phyloP scores from a whole-genome alignment of 257 asterid species.

The Oldenlandia corymbosa region DNA sequence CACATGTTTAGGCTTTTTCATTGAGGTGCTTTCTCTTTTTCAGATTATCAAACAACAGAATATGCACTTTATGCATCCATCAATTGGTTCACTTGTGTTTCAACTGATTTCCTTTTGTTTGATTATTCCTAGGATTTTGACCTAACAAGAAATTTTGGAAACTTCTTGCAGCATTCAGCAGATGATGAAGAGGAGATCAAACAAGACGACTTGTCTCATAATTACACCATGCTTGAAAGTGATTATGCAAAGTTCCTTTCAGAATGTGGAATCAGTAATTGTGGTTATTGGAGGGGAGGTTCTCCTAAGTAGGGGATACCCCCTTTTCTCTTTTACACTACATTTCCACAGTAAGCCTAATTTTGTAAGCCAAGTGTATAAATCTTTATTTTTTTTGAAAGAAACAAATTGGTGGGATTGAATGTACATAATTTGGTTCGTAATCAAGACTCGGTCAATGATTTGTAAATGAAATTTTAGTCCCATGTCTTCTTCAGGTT shows the following conservation, averaged over 20 bases:
- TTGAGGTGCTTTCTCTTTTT: not conserved
- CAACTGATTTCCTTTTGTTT: not conserved
- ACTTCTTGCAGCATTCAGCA: slow-evolving; percentile 23
- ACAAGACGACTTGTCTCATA: slow-evolving; percentile 26
- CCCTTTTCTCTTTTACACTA: too few relatives aligned
- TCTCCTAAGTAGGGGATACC: slow-evolving; percentile 24
- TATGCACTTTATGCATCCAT: too few relatives aligned
- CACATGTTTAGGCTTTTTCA: not conserved
- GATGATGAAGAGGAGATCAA: slow-evolving; percentile 31
- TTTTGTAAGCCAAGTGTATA: not conserved
- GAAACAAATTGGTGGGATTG: not conserved
- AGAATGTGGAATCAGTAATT: slow-evolving; percentile 65
- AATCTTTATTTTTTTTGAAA: too few relatives aligned
- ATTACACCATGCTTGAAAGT: slow-evolving; percentile 38
- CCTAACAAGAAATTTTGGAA: not conserved
- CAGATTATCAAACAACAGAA: too few relatives aligned
- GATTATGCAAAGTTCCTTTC: slow-evolving; percentile 63
- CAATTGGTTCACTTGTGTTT: not conserved
- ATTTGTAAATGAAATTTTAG: not conserved
- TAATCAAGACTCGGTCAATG: not conserved
- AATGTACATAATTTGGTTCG: too few relatives aligned
- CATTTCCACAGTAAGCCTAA: too few relatives aligned
- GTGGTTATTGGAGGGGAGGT: slow-evolving; percentile 68
- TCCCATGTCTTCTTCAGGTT: too few relatives aligned
- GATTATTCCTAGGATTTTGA: not conserved